Conservation (phyloP, 192 early-diverging fungal species). For the Powellomyces hirtus region DNA sequence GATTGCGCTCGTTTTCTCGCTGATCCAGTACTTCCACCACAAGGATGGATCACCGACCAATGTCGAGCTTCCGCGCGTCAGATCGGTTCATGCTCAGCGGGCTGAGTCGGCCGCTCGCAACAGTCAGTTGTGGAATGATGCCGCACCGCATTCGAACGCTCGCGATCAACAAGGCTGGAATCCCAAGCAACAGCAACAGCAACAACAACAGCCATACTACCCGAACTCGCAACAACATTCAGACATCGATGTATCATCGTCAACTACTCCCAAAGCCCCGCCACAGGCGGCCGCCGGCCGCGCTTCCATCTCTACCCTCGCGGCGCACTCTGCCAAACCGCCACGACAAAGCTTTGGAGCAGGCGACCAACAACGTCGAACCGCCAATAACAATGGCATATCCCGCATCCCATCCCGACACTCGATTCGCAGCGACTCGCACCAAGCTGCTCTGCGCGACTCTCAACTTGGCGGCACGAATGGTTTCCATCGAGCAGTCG, state of each 20-base stretch:
- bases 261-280: no score
- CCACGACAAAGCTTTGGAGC: no score
- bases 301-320: no score
- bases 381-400: neutral
- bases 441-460: neutral
- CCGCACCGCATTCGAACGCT: no score
- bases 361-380: neutral
- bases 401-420: neutral
- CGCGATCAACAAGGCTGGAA: no score
- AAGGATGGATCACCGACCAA: neutral
- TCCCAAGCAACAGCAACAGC: no score
- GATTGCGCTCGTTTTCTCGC: constrained; percentile 5
- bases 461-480: neutral
- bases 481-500: constrained; percentile 14
- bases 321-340: no score
- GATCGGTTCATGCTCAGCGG: constrained; percentile 3
- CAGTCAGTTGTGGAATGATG: constrained; percentile 12
- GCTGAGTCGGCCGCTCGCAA: constrained; percentile 2
- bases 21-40: neutral
- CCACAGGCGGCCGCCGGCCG: no score
- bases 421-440: constrained; percentile 7
- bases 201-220: no score
- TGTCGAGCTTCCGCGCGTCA: neutral
- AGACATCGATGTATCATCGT: no score
- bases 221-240: no score